Evolutionary conservation across 2,329 filamentous ascomycete genomes (phyloP), one percentile per base, ranked within the genome.

Genomic region (Exserohilum turcica): DNA sequence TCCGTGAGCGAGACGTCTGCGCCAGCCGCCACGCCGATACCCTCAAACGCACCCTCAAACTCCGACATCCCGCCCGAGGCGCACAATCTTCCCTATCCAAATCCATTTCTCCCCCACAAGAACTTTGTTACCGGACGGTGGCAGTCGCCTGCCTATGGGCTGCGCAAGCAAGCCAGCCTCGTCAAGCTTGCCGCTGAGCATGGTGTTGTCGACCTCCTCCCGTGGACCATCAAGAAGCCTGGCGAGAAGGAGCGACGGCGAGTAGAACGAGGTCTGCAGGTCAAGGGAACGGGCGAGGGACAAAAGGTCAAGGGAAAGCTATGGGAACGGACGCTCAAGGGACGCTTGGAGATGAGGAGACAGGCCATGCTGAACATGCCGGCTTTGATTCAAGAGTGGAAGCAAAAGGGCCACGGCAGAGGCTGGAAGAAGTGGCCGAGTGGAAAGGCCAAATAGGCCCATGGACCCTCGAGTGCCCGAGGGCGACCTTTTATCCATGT

Each of bases 321-420:
- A 66, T 90, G 92, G 86, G 94, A 99, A 82, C 86, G 94, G 73
- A 89, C 88, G 68, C 80, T 97, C 79, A 87, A 90, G 78, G 81
- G 84, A 57, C 86, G 87, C 81, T 86, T 97, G 83, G 91, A 96
- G 75, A 86, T 90, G 79, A 87, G 92, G 78, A 89, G 89, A 82
- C 84, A 90, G 76, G 94, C 94, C 54, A 97, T 97, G 91, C 76
- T 95, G 79, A 87, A 88, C 55, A 99, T 99, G 94, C 92, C 93
- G 60, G 86, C 88, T 70, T 84, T 97, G 79, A 90, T 99, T 74
- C 85, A 89, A 76, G 82, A 89, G 75, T 99, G 93, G 94, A 96
- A 96, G 65, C 68, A 87, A 83, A 82, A 80, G 78, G 87, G 88
- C 60, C 87, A 90, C 74, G 87, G 88, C 66, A 79, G 86, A 72